Evolutionary conservation across 345 rosid species (phyloP).

Genomic region (Orychophragmus violaceus): DNA sequence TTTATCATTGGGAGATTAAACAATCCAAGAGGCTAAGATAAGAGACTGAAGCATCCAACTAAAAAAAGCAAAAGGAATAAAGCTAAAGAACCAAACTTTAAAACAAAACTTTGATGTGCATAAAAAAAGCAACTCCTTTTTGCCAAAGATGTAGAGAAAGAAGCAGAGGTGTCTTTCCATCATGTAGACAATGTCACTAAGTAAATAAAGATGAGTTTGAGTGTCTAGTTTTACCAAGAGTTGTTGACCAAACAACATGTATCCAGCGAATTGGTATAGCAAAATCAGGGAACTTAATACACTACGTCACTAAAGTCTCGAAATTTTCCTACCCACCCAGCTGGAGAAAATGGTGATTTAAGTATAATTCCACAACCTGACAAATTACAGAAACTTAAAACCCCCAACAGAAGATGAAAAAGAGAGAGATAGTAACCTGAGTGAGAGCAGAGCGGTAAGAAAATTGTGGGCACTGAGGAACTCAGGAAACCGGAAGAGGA

Average conservation of each 20-base stretch:
- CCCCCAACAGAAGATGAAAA: background rate
- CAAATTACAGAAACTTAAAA: background rate
- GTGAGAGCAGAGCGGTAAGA: slow-evolving; percentile 16
- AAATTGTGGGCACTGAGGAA: slow-evolving; percentile 9
- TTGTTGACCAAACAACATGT: slow-evolving; percentile 27
- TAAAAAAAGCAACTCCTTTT: slow-evolving; percentile 12
- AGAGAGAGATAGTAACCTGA: slow-evolving; percentile 12
- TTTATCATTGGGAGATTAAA: slow-evolving; percentile 23
- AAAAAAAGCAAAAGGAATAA: slow-evolving; percentile 31
- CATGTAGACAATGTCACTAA: slow-evolving; percentile 21
- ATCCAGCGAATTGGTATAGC: background rate
- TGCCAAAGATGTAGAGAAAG: slow-evolving; percentile 17
- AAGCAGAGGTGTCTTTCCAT: slow-evolving; percentile 12
- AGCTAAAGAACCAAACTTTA: slow-evolving; percentile 33
- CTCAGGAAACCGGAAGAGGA: background rate
- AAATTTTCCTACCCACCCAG: slow-evolving; percentile 20
- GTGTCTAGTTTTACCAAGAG: slow-evolving; percentile 4
- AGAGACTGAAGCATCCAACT: slow-evolving; percentile 26
- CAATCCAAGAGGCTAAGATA: slow-evolving; percentile 23
- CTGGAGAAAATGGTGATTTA: slow-evolving; percentile 21
- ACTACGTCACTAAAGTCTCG: slow-evolving; percentile 5
- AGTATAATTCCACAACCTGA: background rate
- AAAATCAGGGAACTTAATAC: slow-evolving; percentile 2
- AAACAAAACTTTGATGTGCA: slow-evolving; percentile 31
- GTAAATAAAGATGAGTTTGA: slow-evolving; percentile 23